A percentile compares a stretch with the other conserved stretches of the same genome.
Conservation (phyloP, 306 rosid species). For the Fagus sylvatica region DNA sequence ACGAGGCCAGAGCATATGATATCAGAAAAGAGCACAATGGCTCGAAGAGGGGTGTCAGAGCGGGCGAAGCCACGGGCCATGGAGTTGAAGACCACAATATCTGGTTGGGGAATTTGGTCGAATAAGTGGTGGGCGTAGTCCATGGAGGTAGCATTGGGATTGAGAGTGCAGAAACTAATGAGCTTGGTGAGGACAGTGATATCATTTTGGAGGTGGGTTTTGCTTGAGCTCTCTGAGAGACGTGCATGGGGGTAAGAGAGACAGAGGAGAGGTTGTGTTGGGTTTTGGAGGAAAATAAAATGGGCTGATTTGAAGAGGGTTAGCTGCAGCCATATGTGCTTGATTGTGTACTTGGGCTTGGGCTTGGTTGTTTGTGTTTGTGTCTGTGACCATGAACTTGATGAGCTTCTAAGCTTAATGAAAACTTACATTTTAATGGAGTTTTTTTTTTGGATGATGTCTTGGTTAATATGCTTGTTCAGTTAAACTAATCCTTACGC, state of each 20-base stretch:
- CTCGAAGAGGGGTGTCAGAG: constrained; percentile 49
- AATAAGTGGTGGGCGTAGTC: constrained; percentile 61
- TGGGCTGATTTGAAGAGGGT: constrained; percentile 33
- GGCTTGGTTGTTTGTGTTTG: too few relatives aligned
- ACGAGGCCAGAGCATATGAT: constrained; percentile 36
- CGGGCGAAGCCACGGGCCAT: constrained; percentile 73
- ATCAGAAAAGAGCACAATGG: constrained; percentile 42
- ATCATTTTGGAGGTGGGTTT: constrained; percentile 23
- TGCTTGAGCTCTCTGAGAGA: constrained; percentile 65
- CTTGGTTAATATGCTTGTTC: too few relatives aligned
- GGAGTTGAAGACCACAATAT: constrained; percentile 58
- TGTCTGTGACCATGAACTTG: too few relatives aligned
- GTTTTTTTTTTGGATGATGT: too few relatives aligned
- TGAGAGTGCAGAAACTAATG: constrained; percentile 52
- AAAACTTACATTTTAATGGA: too few relatives aligned
- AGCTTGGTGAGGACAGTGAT: constrained; percentile 50
- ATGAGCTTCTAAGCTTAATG: too few relatives aligned
- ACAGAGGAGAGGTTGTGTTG: constrained; percentile 35
- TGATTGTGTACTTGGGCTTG: too few relatives aligned
- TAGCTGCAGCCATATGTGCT: constrained; percentile 45
- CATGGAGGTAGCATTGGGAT: constrained; percentile 44
- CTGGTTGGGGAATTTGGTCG: constrained; percentile 63
- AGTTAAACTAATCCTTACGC: too few relatives aligned
- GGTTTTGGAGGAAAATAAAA: constrained; percentile 37
- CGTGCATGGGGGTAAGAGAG: constrained; percentile 62